phyloP scores from a whole-genome alignment of 305 asterid genomes.

The Fraxinus baroniana region DNA sequence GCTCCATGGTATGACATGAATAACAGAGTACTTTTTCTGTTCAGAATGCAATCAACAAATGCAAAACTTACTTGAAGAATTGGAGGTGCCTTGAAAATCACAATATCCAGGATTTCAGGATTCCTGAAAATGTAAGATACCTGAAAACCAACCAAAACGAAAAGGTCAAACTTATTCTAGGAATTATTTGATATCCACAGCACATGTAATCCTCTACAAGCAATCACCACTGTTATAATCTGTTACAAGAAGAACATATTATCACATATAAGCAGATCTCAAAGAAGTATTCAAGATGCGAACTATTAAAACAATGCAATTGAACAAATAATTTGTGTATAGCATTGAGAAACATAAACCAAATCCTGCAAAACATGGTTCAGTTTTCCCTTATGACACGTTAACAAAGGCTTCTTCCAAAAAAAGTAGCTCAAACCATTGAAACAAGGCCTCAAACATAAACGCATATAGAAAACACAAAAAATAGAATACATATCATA shows the following conservation, averaged over 20 bases:
- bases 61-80: constrained; percentile 15
- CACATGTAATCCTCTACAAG: not conserved
- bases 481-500: not conserved
- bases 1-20: not conserved
- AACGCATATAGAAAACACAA: not conserved
- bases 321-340: not conserved
- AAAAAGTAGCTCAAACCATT: not conserved
- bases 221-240: not conserved
- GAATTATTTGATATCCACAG: not conserved
- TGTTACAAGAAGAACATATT: not conserved
- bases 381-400: too few species aligned
- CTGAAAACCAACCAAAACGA: not conserved
- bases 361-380: not conserved
- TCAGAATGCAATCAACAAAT: not conserved
- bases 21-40: not conserved
- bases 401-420: not conserved
- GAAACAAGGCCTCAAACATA: not conserved
- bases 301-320: not conserved
- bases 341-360: not conserved
- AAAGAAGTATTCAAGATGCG: not conserved
- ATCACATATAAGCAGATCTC: not conserved
- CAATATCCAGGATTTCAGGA: constrained; percentile 16
- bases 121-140: constrained; percentile 17
- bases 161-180: not conserved
- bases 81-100: constrained; percentile 21